Base-by-base conservation (phyloP, 1,284 basidiomycete species). In the Cryptococcus wingfieldii region DNA sequence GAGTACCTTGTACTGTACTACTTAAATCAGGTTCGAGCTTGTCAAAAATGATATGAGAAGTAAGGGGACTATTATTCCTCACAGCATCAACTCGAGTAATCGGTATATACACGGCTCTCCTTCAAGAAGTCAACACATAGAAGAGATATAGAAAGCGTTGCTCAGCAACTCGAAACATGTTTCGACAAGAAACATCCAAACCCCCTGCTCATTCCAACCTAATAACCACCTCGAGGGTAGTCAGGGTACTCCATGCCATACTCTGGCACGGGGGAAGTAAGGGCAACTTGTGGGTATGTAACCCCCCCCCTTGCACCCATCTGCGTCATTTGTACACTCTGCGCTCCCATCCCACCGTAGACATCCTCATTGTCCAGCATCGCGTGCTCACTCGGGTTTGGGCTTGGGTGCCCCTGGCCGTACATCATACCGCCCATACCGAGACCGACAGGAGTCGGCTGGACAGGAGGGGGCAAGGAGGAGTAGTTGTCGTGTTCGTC, bases 401-500 rank as follows among this genome's bases (percentile, higher is more conserved):
- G 31, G 31, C 31, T 34, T 3, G 31, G 31, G 10, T 34, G 16
- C 8, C 38, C 52, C 34, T 51, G 42, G 18, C 38, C 47, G 34
- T 28, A 42, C 16, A 37, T n/a, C 31, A 39, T 19, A n/a, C 19
- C 37, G 9, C 27, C 25, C 38, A 43, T 41, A 19, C 43, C 46
- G 8, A 38, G n/a, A 23, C 46, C 50, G 23, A 14, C 53, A 23
- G 45, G 44, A 14, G 39, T 19, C 9, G 46, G 25, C 57, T 64
- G 62, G 7, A 69, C 59, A 12, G 63, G 53, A 1, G 70, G 70
- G 5, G 69, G 69, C 38, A 66, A 55, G n/a, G 60, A 66, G 9
- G 67, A 60, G 59, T 69, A 69, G 59, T 72, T 63, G 34, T 66
- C 66, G 48, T 63, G 50, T 27, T 60, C 56, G 31, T 64, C 61